These are phyloP conservation scores for Alliaria petiolata DNA, from an alignment of 345 rosid species.

Conservation along the genomic window DNA sequence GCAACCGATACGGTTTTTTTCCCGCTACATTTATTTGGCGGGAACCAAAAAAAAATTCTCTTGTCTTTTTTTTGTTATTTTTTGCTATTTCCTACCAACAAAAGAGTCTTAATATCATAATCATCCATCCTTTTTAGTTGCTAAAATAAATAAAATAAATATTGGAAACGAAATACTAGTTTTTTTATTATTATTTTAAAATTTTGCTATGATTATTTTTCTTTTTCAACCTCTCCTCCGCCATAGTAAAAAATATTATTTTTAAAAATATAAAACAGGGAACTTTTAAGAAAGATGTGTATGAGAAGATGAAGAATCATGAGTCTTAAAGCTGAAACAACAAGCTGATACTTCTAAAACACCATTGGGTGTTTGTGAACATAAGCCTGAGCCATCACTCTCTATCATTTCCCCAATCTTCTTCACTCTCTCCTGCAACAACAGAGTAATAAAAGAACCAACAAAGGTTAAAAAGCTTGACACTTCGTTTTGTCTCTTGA, in stretches of 20 bases:
- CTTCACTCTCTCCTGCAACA: constrained; percentile 36
- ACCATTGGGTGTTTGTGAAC: constrained; percentile 35
- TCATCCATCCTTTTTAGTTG: neutral
- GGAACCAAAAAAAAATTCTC: constrained; percentile 21
- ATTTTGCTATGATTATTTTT: neutral
- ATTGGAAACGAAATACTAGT: neutral
- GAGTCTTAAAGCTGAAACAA: constrained; percentile 32
- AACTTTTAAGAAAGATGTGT: constrained; percentile 17
- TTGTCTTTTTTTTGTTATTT: too few relatives aligned
- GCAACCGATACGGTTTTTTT: constrained; percentile 23
- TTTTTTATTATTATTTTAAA: neutral
- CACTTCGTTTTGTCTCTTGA: constrained; percentile 5
- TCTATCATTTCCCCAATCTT: constrained; percentile 31
- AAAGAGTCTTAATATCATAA: neutral
- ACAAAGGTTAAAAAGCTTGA: neutral
- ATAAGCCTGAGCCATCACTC: constrained; percentile 19
- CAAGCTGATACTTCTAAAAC: constrained; percentile 32
- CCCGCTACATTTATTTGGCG: constrained; percentile 33
- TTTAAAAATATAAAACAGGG: neutral
- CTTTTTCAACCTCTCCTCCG: too few relatives aligned
- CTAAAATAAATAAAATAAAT: neutral
- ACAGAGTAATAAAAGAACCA: constrained; percentile 16
- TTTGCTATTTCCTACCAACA: neutral
- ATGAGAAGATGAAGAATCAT: constrained; percentile 26
- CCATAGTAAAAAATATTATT: neutral